Evolutionary conservation across 2,329 filamentous ascomycete species (phyloP).

Genomic region (Neocucurbitaria cava): DNA sequence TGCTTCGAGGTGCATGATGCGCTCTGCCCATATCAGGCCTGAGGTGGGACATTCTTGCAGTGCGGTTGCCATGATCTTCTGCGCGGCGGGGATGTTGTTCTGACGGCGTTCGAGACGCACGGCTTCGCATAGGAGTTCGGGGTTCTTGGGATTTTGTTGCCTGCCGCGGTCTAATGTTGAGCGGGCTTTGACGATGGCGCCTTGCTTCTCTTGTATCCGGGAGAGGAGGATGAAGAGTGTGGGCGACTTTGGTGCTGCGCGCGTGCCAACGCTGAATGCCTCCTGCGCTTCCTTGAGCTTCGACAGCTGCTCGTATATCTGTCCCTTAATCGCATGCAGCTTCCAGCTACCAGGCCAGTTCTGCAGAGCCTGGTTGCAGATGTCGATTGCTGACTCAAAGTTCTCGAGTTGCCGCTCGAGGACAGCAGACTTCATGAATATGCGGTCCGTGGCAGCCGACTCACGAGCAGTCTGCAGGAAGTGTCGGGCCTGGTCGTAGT

Average conservation of each 20-base stretch:
- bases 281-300: conserved; percentile 86
- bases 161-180: conserved; percentile 92
- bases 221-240: conserved; percentile 89
- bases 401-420: conserved; percentile 89
- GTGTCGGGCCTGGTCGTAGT: conserved; percentile 80
- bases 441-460: conserved; percentile 91
- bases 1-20: conserved; percentile 91
- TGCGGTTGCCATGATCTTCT: conserved; percentile 90
- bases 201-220: conserved; percentile 83
- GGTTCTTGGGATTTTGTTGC: conserved; percentile 82
- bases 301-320: conserved; percentile 87
- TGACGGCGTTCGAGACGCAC: conserved; percentile 90
- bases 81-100: conserved; percentile 82
- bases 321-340: conserved; percentile 98
- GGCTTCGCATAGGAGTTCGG: conserved; percentile 90
- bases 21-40: conserved; percentile 89
- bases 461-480: conserved; percentile 83
- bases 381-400: conserved; percentile 79
- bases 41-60: conserved; percentile 89
- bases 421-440: conserved; percentile 95
- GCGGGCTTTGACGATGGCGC: conserved; percentile 87
- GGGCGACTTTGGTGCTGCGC: conserved; percentile 83
- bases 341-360: conserved; percentile 86
- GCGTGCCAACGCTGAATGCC: conserved; percentile 86
- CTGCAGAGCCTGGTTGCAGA: conserved; percentile 85